Evolutionary conservation across 805 yeast genomes (phyloP), one percentile per base, ranked within the genome.

Genomic region (Ogataea henricii): DNA sequence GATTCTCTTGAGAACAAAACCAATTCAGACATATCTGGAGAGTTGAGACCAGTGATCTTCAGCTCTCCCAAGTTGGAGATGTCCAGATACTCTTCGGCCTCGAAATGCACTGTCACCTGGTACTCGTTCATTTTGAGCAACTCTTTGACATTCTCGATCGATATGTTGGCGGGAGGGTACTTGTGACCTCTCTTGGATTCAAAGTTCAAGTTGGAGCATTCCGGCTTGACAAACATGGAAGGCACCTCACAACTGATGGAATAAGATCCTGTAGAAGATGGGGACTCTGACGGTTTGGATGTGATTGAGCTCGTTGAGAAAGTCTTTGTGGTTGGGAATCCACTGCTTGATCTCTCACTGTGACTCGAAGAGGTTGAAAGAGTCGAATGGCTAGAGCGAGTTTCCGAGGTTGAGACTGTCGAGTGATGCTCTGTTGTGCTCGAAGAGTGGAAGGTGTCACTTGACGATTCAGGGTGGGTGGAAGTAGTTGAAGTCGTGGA

Each of bases 401-500:
- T 14, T 4, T 7, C 6, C 5, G 40, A 22, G 4, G 10, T 27
- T 9, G 30, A 27, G 10, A n/a, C n/a, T n/a, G n/a, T n/a, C n/a
- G n/a, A n/a, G n/a, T n/a, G n/a, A n/a, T n/a, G n/a, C n/a, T n/a
- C n/a, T n/a, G n/a, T n/a, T n/a, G n/a, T n/a, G n/a, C n/a, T n/a
- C n/a, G n/a, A n/a, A n/a, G n/a, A n/a, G n/a, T n/a, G n/a, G n/a
- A n/a, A n/a, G n/a, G n/a, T n/a, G n/a, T n/a, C n/a, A n/a, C n/a
- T n/a, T n/a, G n/a, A n/a, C n/a, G n/a, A n/a, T n/a, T n/a, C n/a
- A n/a, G n/a, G n/a, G n/a, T 7, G 14, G 33, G 14, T 29, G 14
- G 14, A 16, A 33, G 33, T 29, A n/a, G 36, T 32, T 32, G 36
- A 32, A 32, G 36, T n/a, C n/a, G n/a, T n/a, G n/a, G n/a, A n/a